A percentile compares a stretch with the other conserved stretches of the same genome.
These are phyloP conservation scores for Hypomontagnella monticulosa DNA, from an alignment of 495 filamentous ascomycete genomes.

Conservation along the genomic window DNA sequence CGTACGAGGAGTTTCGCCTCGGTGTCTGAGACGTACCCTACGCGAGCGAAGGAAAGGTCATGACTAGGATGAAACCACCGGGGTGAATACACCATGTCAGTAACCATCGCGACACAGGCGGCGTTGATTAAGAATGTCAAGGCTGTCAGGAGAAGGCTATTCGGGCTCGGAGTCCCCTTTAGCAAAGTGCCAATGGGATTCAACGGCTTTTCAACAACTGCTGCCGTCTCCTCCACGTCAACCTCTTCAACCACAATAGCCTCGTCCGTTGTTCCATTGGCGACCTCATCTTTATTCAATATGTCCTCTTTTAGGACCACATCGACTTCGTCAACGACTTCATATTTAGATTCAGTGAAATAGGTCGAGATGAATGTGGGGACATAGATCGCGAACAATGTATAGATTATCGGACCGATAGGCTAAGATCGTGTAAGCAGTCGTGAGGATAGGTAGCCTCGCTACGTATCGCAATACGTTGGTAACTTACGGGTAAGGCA, in stretches of 20 bases:
- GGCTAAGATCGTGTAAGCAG: conserved; percentile 51
- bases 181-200: conserved; percentile 70
- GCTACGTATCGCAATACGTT: neutral
- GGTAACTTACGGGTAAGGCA: conserved; percentile 50
- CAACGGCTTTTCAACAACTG: conserved; percentile 53
- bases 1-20: conserved; percentile 84
- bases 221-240: conserved; percentile 61
- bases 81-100: conserved; percentile 79
- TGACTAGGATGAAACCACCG: conserved; percentile 70
- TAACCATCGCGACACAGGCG: conserved; percentile 68
- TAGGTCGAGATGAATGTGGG: conserved; percentile 71
- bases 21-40: conserved; percentile 85
- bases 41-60: conserved; percentile 82
- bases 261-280: conserved; percentile 42
- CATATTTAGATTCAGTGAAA: conserved; percentile 65
- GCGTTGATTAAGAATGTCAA: conserved; percentile 76
- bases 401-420: conserved; percentile 72
- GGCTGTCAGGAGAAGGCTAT: conserved; percentile 63
- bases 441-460: neutral
- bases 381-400: conserved; percentile 76
- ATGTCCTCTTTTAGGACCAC: conserved; percentile 66
- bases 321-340: conserved; percentile 69
- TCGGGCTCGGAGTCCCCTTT: conserved; percentile 78
- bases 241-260: conserved; percentile 57
- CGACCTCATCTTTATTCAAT: conserved; percentile 43